Conservation (phyloP, 2,329 filamentous ascomycete genomes). For the Monosporascus ibericus region DNA sequence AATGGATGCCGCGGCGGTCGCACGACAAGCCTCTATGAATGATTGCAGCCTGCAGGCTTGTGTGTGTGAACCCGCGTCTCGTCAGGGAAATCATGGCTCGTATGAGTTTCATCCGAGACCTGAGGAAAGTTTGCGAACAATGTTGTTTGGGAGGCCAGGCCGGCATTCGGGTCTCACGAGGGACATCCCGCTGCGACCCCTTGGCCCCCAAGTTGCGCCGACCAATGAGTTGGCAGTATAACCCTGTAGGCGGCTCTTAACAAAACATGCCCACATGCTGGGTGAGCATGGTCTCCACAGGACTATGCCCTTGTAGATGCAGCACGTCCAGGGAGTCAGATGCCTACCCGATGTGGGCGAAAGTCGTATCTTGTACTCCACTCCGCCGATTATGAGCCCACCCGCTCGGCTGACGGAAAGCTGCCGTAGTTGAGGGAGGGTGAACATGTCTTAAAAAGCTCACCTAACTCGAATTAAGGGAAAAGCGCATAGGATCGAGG, state of each 20-base stretch:
- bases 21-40: not conserved
- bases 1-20: not conserved
- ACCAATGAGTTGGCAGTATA: constrained; percentile 21
- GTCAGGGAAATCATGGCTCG: not conserved
- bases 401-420: not conserved
- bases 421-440: constrained; percentile 2
- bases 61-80: not conserved
- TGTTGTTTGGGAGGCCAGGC: not conserved
- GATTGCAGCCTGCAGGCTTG: not conserved
- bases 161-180: constrained; percentile 13
- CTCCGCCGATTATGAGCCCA: constrained; percentile 4
- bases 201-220: constrained; percentile 22
- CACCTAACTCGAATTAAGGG: constrained; percentile 15
- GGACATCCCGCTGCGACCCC: constrained; percentile 19
- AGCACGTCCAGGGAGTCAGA: constrained; percentile 1
- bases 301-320: constrained; percentile 2
- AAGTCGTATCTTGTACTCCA: constrained; percentile 6
- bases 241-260: constrained; percentile 23
- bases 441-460: constrained; percentile 1
- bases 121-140: not conserved
- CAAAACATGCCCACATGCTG: constrained; percentile 21
- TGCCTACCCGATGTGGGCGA: constrained; percentile 5
- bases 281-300: constrained; percentile 11
- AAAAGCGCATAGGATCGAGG: constrained; percentile 21
- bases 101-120: not conserved